These are phyloP conservation scores for Ogataea paraovalis DNA, from an alignment of 805 yeast genomes.

Conservation along the genomic window DNA sequence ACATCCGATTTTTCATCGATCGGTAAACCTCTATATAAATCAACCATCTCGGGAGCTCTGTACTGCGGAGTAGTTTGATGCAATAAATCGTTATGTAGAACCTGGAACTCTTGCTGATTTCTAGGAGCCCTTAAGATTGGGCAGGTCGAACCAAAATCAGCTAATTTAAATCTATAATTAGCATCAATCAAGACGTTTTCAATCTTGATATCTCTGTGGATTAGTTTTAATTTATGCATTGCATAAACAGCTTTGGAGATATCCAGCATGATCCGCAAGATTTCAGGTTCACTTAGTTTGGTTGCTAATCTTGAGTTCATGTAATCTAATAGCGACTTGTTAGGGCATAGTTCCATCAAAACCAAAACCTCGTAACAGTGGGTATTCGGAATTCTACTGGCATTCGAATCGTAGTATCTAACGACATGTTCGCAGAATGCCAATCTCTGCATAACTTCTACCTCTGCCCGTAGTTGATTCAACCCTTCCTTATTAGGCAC, in stretches of 20 bases:
- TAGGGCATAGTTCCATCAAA: conserved; percentile 90
- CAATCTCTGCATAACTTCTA: conserved; percentile 71
- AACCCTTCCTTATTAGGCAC: conserved; percentile 70
- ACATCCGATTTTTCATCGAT: conserved; percentile 91
- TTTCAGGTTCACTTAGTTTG: conserved; percentile 72
- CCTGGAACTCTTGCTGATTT: conserved; percentile 66
- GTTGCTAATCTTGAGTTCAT: conserved; percentile 84
- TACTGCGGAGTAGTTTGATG: conserved; percentile 95
- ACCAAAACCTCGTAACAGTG: conserved; percentile 76
- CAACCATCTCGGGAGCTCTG: conserved; percentile 94
- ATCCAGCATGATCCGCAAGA: conserved; percentile 79
- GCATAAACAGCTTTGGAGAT: conserved; percentile 73
- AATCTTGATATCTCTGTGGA: conserved; percentile 91
- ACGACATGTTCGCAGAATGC: conserved; percentile 57
- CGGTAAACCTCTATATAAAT: conserved; percentile 74
- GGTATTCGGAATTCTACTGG: conserved; percentile 50
- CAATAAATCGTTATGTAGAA: conserved; percentile 78
- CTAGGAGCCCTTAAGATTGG: conserved; percentile 70
- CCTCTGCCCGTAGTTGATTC: conserved; percentile 64
- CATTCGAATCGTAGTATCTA: conserved; percentile 71
- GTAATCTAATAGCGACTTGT: conserved; percentile 79
- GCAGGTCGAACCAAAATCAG: conserved; percentile 92
- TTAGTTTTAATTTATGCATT: conserved; percentile 77
- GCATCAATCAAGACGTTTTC: conserved; percentile 86
- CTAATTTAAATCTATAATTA: conserved; percentile 66